Percentiles rank a stretch among this genome's conserved stretches.
Evolutionary conservation across 495 filamentous ascomycete species (phyloP).

Genomic region (Penicillium desertorum): DNA sequence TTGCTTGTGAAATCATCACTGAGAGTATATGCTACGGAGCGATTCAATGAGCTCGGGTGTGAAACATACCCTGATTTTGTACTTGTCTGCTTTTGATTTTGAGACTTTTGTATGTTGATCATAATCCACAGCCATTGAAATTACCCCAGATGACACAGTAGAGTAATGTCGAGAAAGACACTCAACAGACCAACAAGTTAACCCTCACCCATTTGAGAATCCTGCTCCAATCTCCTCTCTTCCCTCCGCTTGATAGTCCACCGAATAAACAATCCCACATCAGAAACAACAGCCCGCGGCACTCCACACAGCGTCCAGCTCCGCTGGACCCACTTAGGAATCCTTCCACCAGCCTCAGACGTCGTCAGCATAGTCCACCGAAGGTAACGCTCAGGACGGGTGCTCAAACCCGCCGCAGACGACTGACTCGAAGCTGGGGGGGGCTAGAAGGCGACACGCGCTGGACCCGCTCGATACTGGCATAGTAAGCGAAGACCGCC

Average conservation of each 20-base stretch:
- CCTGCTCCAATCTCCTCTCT: slow-evolving; percentile 20
- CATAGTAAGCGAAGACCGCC: slow-evolving; percentile 55
- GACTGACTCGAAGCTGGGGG: too few species aligned
- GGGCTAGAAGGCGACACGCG: slow-evolving; percentile 18
- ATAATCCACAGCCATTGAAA: background rate
- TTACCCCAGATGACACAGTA: background rate
- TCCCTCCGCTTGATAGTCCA: slow-evolving; percentile 50
- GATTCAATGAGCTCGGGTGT: background rate
- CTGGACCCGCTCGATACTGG: slow-evolving; percentile 59
- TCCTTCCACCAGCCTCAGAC: slow-evolving; percentile 63
- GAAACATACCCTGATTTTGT: background rate
- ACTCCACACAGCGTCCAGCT: slow-evolving; percentile 56
- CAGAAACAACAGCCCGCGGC: slow-evolving; percentile 64
- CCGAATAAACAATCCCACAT: slow-evolving; percentile 66
- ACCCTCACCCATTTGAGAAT: background rate
- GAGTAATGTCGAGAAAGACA: background rate
- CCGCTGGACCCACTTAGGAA: slow-evolving; percentile 66
- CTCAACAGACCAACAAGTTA: background rate
- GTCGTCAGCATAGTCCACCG: slow-evolving; percentile 71
- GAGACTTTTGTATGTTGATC: background rate
- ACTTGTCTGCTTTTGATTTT: background rate
- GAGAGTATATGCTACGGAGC: background rate
- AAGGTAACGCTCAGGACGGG: slow-evolving; percentile 33
- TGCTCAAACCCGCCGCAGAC: background rate
- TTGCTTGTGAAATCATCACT: slow-evolving; percentile 5